A percentile compares a stretch with the other conserved stretches of the same genome.
phyloP scores from a whole-genome alignment of 106 monocot species.

The Cymbidium sinense region DNA sequence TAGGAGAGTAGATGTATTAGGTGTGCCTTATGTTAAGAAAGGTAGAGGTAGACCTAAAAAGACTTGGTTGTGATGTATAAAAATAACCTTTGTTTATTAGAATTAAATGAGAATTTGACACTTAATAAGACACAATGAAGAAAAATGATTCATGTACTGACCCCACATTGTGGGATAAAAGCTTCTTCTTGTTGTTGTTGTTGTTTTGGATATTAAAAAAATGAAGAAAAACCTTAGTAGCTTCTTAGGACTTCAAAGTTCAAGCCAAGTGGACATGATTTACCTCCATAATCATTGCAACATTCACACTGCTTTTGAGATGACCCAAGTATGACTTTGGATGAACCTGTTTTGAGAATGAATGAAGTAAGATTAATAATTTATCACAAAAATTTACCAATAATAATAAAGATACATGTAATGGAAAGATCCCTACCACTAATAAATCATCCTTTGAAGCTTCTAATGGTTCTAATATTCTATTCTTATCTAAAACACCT shows the following conservation, averaged over 20 bases:
- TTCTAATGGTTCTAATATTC: constrained; percentile 75
- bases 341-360: constrained; percentile 54
- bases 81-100: too few relatives aligned
- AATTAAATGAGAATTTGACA: too few relatives aligned
- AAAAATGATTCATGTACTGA: too few relatives aligned
- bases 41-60: too few relatives aligned
- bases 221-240: neutral
- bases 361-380: neutral
- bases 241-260: neutral
- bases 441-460: constrained; percentile 77
- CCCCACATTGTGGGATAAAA: too few relatives aligned
- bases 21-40: too few relatives aligned
- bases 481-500: constrained; percentile 49
- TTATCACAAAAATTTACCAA: neutral
- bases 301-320: constrained; percentile 69
- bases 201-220: neutral
- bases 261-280: constrained; percentile 3
- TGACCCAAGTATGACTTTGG: constrained; percentile 67
- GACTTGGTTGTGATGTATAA: too few relatives aligned
- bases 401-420: neutral
- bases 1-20: too few relatives aligned
- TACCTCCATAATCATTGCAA: constrained; percentile 88
- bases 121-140: too few relatives aligned
- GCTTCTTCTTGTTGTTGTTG: too few relatives aligned
- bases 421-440: constrained; percentile 44